These are phyloP conservation scores for Wickerhamomyces ciferrii DNA, from an alignment of 805 yeast genomes.

Conservation along the genomic window DNA sequence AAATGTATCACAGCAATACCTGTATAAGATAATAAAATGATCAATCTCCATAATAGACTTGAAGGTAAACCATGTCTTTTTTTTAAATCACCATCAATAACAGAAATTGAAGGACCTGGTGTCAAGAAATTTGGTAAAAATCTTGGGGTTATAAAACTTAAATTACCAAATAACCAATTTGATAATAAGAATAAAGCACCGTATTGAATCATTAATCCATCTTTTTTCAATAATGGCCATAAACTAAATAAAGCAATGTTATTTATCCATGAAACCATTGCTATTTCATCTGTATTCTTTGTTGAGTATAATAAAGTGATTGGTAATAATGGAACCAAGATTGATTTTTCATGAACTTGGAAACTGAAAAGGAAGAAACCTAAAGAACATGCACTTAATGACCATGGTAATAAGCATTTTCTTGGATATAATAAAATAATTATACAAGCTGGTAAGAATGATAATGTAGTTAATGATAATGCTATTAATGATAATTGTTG, in stretches of 20 bases:
- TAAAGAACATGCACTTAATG: conserved; percentile 78
- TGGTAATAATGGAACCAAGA: conserved; percentile 83
- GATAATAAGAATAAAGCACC: conserved; percentile 52
- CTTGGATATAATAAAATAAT: conserved; percentile 46
- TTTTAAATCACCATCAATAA: conserved; percentile 24
- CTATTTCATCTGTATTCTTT: conserved; percentile 53
- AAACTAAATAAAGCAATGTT: conserved; percentile 81
- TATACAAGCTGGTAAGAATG: conserved; percentile 52
- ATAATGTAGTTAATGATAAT: conserved; percentile 43
- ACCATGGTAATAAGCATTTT: conserved; percentile 56
- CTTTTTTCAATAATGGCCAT: conserved; percentile 81
- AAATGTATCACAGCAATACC: conserved; percentile 46
- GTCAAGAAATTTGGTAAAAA: conserved; percentile 34
- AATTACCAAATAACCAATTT: conserved; percentile 76
- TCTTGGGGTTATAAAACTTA: conserved; percentile 45
- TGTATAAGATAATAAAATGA: conserved; percentile 47
- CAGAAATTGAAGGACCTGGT: conserved; percentile 38
- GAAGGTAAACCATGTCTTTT: conserved; percentile 44
- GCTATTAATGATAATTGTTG: conserved; percentile 57
- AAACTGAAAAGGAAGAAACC: conserved; percentile 87
- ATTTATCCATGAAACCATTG: conserved; percentile 81
- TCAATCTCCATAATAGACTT: conserved; percentile 40
- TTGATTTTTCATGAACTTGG: conserved; percentile 95
- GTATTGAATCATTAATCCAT: conserved; percentile 71
- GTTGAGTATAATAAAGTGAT: conserved; percentile 56